Conservation (phyloP, 1,284 basidiomycete species). For the Earliella scabrosa region DNA sequence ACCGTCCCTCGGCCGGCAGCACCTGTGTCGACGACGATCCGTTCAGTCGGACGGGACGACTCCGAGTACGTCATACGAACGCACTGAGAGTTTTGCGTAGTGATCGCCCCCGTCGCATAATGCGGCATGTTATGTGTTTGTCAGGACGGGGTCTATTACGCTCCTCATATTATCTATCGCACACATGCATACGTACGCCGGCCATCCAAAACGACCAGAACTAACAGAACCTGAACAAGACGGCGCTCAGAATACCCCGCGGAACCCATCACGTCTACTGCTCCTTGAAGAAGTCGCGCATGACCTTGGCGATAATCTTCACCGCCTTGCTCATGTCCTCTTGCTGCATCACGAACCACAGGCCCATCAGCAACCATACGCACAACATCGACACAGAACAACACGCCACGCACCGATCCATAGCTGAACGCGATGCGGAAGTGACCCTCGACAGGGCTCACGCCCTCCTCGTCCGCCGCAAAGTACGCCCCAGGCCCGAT, state of each 20-base stretch:
- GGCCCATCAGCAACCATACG: neutral
- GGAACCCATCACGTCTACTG: neutral
- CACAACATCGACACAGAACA: neutral
- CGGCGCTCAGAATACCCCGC: neutral
- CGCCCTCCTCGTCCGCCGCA: conserved; percentile 41
- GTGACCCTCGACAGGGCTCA: conserved; percentile 50
- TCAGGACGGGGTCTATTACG: too few species aligned
- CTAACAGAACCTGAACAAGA: neutral
- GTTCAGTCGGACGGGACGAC: too few species aligned
- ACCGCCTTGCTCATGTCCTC: conserved; percentile 34
- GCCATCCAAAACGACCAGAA: neutral
- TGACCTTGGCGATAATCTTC: conserved; percentile 34
- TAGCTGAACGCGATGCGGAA: conserved; percentile 68
- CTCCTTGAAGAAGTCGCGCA: conserved; percentile 36
- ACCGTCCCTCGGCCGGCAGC: too few species aligned
- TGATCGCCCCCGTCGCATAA: too few species aligned
- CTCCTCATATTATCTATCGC: neutral
- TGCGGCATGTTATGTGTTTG: too few species aligned
- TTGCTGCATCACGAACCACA: conserved; percentile 19
- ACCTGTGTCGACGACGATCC: too few species aligned
- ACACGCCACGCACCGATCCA: conserved; percentile 45
- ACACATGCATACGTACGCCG: neutral
- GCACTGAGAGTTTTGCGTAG: too few species aligned
- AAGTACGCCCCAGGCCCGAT: conserved; percentile 67
- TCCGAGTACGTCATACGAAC: too few species aligned